Base-by-base conservation (phyloP, 2,329 filamentous ascomycete species). In the Alternaria atra region DNA sequence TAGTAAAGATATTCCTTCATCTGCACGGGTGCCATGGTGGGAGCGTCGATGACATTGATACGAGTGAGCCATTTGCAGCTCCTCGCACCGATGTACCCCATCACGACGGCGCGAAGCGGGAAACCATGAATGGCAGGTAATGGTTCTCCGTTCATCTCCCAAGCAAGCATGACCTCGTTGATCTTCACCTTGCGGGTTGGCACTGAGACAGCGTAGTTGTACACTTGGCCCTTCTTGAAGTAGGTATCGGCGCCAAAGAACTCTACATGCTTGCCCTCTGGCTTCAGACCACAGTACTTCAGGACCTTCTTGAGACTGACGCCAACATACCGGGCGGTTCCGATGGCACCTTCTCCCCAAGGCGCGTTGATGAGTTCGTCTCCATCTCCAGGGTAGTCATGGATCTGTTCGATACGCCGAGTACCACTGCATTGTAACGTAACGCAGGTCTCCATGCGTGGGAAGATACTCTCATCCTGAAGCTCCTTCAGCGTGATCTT, bases 211-310 rank as follows among this genome's bases (percentile, higher is more conserved):
- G 85, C 81, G 67, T 91, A 92, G 74, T 92, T 92, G 79, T 85
- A 86, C 0, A 85, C 82, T 44, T 89, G 79, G 15, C 84, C 83
- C 51, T 88, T 86, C 74, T 92, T 92, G 81, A 92, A 90, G 70
- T 92, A 92, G 0, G 89, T 90, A 58, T 92, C 90, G 1, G 87
- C 89, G 0, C 90, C 90, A 58, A 86, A 88, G 50, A 92, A 84
- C 66, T 92, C 89, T 12, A 92, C 75, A 64, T 92, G 88, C 59
- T 87, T 85, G 0, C 82, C 87, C 2, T 81, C 79, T 0, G 82
- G 77, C 25, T 79, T 73, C 2, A 91, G 77, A 0, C 89, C 90
- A 60, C 90, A 92, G 60, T 87, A 79, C 65, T 91, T 91, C 75
- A 92, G 88, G 2, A 92, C 81, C 67, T 89, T 90, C 71, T 91